Evolutionary conservation across 2,329 filamentous ascomycete genomes (phyloP), one percentile per base, ranked within the genome.

Genomic region (Chaetothyriales sp.): DNA sequence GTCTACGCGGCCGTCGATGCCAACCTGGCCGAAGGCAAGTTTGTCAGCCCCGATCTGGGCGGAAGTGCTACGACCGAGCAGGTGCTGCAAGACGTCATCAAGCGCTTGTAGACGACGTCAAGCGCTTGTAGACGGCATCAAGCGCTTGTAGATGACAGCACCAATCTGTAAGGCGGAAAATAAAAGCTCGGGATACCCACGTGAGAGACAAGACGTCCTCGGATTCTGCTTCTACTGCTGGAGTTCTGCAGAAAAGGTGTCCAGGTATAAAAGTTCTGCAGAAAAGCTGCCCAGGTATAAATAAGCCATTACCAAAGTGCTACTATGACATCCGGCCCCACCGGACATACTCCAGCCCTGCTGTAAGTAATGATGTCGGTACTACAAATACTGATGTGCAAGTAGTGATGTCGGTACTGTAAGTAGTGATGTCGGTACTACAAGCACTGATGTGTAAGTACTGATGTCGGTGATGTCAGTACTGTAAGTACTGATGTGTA

Each of bases 1-100:
- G 94, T 98, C 63, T 95, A 97, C 69, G 77, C 81, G 54, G 92
- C 92, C 19, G 89, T 97, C 20, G 92, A 98, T 70, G 89, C 76
- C 44, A 94, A 92, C 67, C 73, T 98, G 33, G 84, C 84, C 67
- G 89, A 92, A 65, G 89, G 82, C 56, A 83, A 77, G 72, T 74
- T 89, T 58, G 70, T 97, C 58, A 92, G 80, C 65, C 92, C 92
- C 18, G 92, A 98, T 66, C 76, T 98, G 66, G 90, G 92, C 50
- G 92, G 92, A 46, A 85, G 77, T 62, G 87, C 89, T 47, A 85
- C 78, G 59, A 97, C 92, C 4, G 78, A 86, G 61, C 80, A 97
- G 71, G 88, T 97, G 29, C 74, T 95, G 46, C 77, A 86, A 63
- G 90, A 97, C 70, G 84, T 97, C 48, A 76, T 95, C 59, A 86